These are phyloP conservation scores for Fusarium keratoplasticum DNA, from an alignment of 2,329 filamentous ascomycete species.

Conservation along the genomic window DNA sequence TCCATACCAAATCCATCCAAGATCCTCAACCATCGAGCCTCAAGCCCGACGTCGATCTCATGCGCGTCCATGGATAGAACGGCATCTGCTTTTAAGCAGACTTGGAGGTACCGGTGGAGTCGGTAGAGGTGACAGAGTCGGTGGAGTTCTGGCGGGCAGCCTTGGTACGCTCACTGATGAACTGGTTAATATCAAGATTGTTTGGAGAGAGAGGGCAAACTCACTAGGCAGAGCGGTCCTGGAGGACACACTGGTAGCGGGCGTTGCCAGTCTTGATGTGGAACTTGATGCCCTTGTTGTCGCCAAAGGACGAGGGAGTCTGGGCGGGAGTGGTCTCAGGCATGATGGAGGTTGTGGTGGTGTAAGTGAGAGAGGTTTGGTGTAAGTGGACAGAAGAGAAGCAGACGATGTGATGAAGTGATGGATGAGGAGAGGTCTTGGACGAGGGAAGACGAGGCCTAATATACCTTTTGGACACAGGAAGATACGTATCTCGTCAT, in stretches of 20 bases:
- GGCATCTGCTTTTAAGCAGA: conserved; percentile 29
- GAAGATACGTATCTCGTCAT: conserved; percentile 42
- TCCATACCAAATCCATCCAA: conserved; percentile 1
- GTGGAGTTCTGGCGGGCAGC: conserved; percentile 50
- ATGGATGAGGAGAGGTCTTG: not conserved
- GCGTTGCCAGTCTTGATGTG: conserved; percentile 57
- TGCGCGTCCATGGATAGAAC: not conserved
- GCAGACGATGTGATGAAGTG: not conserved
- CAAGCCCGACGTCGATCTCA: not conserved
- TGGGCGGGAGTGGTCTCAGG: conserved; percentile 29
- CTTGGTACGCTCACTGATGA: conserved; percentile 55
- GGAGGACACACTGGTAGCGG: conserved; percentile 55
- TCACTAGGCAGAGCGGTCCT: conserved; percentile 59
- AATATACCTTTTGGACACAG: conserved; percentile 41
- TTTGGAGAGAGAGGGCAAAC: conserved; percentile 27
- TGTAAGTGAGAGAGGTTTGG: conserved; percentile 10
- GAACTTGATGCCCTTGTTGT: conserved; percentile 59
- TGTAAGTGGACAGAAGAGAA: conserved; percentile 18
- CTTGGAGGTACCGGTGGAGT: conserved; percentile 45
- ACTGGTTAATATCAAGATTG: conserved; percentile 24
- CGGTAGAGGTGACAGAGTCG: conserved; percentile 49
- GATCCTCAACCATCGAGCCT: not conserved
- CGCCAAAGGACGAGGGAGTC: conserved; percentile 46
- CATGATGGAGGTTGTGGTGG: conserved; percentile 35
- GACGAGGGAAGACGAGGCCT: conserved; percentile 23